Base-by-base conservation (phyloP, 2,329 filamentous ascomycete genomes). In the Talaromyces sp. region DNA sequence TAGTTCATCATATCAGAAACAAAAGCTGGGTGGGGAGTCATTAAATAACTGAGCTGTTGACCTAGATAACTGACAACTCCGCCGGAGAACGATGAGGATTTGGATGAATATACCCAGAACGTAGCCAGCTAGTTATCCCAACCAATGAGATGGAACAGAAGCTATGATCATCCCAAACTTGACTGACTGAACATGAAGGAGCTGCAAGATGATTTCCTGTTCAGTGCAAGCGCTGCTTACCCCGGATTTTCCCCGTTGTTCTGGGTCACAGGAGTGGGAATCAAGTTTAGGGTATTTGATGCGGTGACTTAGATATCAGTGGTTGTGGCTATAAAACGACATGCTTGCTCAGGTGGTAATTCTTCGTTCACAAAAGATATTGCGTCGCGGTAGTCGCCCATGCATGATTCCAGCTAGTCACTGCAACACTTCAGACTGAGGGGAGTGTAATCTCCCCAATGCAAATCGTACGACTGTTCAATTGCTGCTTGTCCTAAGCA, bases 31-130 rank as follows among this genome's bases (percentile, higher is more conserved):
- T 17, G 35, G 31, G 33, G 35, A 52, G 35, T 39, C 17, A 5
- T 52, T 52, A 52, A 52, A 52, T 52, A 52, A 37, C 19, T 52
- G 33, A 52, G 48, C 8, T 37, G n/a, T 33, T 21, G n/a, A 33
- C 28, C 21, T n/a, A n/a, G 11, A 11, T 22, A 9, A 25, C n/a
- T 7, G 33, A 39, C 19, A 33, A 39, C 48, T 52, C 48, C 48
- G 22, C 48, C 48, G 48, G 48, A 52, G 48, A 52, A 39, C 15
- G 5, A 22, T 37, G 19, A 39, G 25, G 8, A 17, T 17, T n/a
- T 37, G 33, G 33, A 17, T 35, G 3, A 52, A 22, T 48, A 33
- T 19, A 31, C 43, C 25, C 28, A 48, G 25, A 11, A 25, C n/a
- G 15, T 48, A 48, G 9, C 45, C 45, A 48, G 28, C 45, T 35